Evolutionary conservation across 768 basidiomycete genomes (phyloP).

Genomic region (Termitomyces sp.): DNA sequence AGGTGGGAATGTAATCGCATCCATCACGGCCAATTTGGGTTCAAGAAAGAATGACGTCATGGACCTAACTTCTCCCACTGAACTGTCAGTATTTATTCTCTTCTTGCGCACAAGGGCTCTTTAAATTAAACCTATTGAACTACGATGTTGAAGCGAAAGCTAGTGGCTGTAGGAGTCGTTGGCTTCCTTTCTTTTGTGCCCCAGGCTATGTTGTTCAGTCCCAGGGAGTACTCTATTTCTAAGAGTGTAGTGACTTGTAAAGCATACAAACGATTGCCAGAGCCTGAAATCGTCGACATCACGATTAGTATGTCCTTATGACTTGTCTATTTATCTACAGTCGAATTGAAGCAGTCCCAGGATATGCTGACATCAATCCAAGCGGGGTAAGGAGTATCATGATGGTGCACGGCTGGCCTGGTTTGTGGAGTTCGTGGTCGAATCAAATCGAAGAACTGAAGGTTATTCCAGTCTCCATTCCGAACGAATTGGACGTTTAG

Average conservation of each 20-base stretch:
- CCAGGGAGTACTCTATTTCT: constrained; percentile 25
- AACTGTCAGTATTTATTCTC: not conserved
- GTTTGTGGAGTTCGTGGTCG: constrained; percentile 71
- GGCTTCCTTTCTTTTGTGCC: not conserved
- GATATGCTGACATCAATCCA: constrained; percentile 62
- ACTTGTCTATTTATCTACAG: not conserved
- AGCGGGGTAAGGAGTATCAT: constrained; percentile 44
- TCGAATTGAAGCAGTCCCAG: constrained; percentile 22
- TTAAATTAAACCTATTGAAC: not conserved
- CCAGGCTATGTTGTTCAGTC: constrained; percentile 25
- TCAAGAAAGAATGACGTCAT: not conserved
- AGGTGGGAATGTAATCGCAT: too few species aligned
- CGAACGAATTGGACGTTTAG: not conserved
- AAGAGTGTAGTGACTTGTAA: constrained; percentile 31
- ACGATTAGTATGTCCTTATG: constrained; percentile 33
- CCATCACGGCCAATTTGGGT: too few species aligned
- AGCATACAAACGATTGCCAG: constrained; percentile 30
- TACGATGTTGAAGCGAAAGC: not conserved
- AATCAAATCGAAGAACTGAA: constrained; percentile 64
- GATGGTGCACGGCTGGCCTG: constrained; percentile 78
- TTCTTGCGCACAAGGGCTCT: not conserved
- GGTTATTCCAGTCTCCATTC: constrained; percentile 22
- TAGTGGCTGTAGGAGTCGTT: not conserved
- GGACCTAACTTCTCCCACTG: not conserved
- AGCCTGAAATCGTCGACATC: constrained; percentile 30